Conservation (phyloP, 768 basidiomycete species). For the Kwoniella shandongensis region DNA sequence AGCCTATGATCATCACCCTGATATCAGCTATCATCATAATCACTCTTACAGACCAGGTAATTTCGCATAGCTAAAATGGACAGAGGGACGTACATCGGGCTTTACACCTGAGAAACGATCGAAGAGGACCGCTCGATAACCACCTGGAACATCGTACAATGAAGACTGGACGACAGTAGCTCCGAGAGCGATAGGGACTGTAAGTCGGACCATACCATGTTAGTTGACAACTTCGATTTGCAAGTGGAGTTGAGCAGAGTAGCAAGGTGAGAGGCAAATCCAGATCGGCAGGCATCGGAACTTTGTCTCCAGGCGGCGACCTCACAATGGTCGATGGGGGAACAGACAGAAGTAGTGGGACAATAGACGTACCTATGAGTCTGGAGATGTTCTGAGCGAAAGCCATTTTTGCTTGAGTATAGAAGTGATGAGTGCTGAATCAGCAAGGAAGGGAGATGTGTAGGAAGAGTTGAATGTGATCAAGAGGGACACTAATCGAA, state of each 20-base stretch:
- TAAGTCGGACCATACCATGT: neutral
- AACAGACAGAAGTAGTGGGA: neutral
- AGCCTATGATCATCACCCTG: conserved; percentile 62
- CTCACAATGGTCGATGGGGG: neutral
- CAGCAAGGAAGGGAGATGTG: too few relatives aligned
- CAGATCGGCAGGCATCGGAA: neutral
- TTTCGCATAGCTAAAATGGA: neutral
- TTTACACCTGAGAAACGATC: conserved; percentile 93
- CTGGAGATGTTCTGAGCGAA: conserved; percentile 36
- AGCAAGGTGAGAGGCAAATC: neutral
- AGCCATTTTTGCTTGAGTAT: conserved; percentile 23
- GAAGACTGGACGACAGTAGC: conserved; percentile 58
- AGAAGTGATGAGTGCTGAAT: too few relatives aligned
- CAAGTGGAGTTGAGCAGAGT: neutral
- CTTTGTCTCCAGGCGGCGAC: neutral
- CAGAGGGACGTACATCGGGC: conserved; percentile 62
- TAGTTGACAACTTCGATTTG: neutral
- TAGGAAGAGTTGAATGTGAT: too few relatives aligned
- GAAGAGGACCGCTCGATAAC: conserved; percentile 95
- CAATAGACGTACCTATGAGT: conserved; percentile 27
- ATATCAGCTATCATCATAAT: too few relatives aligned
- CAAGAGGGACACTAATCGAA: too few relatives aligned
- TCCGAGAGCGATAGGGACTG: conserved; percentile 68
- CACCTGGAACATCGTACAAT: conserved; percentile 70
- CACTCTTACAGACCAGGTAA: too few relatives aligned